phyloP scores from a whole-genome alignment of 1,284 basidiomycete genomes.

The Cutaneotrichosporon sp. region DNA sequence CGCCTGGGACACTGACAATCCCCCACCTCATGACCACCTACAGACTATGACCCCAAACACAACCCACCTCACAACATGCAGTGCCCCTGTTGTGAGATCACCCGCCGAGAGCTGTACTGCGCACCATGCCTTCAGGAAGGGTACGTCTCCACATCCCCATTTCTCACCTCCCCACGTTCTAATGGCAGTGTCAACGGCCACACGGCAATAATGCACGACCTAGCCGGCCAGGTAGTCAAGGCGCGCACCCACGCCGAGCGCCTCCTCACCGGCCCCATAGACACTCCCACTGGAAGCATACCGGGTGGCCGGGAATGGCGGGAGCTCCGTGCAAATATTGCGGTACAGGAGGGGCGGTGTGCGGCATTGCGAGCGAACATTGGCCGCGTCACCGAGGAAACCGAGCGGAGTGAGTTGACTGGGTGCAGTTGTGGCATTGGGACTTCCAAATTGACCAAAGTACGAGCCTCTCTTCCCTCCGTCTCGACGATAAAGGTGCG shows the following conservation, averaged over 20 bases:
- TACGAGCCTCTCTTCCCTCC: background rate
- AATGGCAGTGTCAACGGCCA: slow-evolving; percentile 18
- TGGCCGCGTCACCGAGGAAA: slow-evolving; percentile 1
- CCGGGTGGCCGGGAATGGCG: slow-evolving; percentile 24
- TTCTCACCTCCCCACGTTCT: background rate
- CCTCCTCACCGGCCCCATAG: slow-evolving; percentile 13
- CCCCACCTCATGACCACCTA: background rate
- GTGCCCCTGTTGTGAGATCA: slow-evolving; percentile 29
- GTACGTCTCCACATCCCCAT: slow-evolving; percentile 16
- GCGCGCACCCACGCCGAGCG: slow-evolving; percentile 14
- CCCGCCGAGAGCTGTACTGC: slow-evolving; percentile 29
- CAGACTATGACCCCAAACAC: background rate
- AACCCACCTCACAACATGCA: background rate
- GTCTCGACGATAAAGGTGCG: background rate
- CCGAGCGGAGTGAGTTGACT: background rate
- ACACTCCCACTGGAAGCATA: background rate
- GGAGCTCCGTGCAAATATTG: slow-evolving; percentile 32
- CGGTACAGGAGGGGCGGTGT: slow-evolving; percentile 20
- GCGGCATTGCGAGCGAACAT: slow-evolving; percentile 17
- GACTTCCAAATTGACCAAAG: slow-evolving; percentile 8
- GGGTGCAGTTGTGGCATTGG: too few species aligned
- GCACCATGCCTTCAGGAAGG: slow-evolving; percentile 30
- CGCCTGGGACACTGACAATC: background rate
- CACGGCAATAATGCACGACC: slow-evolving; percentile 8
- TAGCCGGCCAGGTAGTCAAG: slow-evolving; percentile 13